Conservation (phyloP, 2,329 filamentous ascomycete genomes). For the Xylaria sp. region DNA sequence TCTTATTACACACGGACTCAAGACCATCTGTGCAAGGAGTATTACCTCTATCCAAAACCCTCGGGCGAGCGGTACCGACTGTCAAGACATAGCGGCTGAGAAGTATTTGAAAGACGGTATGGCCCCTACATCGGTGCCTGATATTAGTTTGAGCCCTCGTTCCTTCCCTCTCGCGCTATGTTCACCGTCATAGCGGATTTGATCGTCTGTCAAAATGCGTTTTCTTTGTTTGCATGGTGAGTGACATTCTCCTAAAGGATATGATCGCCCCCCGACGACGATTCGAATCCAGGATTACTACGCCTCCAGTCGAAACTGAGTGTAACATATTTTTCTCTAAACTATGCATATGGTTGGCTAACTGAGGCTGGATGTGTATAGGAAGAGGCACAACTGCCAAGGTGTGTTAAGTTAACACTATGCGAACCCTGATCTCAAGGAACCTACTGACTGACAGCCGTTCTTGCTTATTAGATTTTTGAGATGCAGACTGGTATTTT, state of each 20-base stretch:
- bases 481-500: slow-evolving; percentile 45
- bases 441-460: slow-evolving; percentile 22
- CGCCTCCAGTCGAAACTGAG: not conserved
- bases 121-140: slow-evolving; percentile 4
- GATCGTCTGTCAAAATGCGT: slow-evolving; percentile 35
- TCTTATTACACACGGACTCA: not conserved
- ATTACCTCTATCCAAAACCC: not conserved
- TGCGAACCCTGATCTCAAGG: not conserved
- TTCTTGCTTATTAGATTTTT: slow-evolving; percentile 39
- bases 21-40: not conserved
- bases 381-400: slow-evolving; percentile 44
- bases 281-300: not conserved
- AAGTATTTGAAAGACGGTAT: slow-evolving; percentile 29
- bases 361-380: slow-evolving; percentile 24
- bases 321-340: not conserved
- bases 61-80: slow-evolving; percentile 11
- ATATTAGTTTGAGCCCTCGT: not conserved
- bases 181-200: slow-evolving; percentile 1
- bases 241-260: not conserved
- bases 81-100: not conserved
- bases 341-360: slow-evolving; percentile 31
- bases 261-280: not conserved
- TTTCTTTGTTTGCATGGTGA: slow-evolving; percentile 40
- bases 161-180: not conserved
- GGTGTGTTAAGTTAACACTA: slow-evolving; percentile 26